Percentiles rank a stretch among this genome's conserved stretches.
Conservation (phyloP, 164 flowering plant genomes). For the Sextonia rubra region DNA sequence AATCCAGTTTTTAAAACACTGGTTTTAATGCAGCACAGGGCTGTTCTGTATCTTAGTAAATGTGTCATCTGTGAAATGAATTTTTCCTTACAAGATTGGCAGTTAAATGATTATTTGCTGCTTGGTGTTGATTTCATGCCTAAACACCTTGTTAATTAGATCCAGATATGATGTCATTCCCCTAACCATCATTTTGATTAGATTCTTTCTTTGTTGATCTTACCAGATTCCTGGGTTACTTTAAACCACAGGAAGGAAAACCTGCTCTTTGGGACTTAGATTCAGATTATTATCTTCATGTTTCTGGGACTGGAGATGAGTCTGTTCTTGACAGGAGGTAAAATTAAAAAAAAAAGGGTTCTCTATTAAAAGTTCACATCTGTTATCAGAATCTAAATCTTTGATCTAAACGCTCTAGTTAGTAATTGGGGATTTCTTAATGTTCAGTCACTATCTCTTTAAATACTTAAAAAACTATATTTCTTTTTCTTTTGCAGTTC, state of each 20-base stretch:
- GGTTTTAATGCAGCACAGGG: no score
- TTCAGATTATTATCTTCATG: slow-evolving; percentile 96
- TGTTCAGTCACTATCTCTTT: background rate
- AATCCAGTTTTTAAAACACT: no score
- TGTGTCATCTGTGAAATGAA: background rate
- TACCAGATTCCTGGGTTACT: slow-evolving; percentile 91
- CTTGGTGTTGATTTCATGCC: background rate
- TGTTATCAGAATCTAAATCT: no score
- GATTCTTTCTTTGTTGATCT: slow-evolving; percentile 7
- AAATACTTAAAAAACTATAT: background rate
- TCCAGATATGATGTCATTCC: background rate
- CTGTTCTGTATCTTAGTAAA: background rate
- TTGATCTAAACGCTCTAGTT: background rate
- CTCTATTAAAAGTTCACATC: no score
- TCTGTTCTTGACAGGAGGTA: slow-evolving; percentile 47
- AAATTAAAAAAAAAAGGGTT: slow-evolving; percentile 3
- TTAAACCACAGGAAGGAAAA: slow-evolving; percentile 92
- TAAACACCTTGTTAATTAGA: background rate
- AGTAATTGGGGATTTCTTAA: background rate
- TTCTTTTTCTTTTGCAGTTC: slow-evolving; percentile 32
- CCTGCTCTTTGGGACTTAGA: slow-evolving; percentile 98
- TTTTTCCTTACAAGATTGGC: slow-evolving; percentile 1
- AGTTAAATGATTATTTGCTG: background rate
- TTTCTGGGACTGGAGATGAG: slow-evolving; percentile 82
- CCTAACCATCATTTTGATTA: background rate